A percentile compares a stretch with the other conserved stretches of the same genome.
Conservation (phyloP, 2,329 filamentous ascomycete genomes). For the Beauveria pseudobassiana region DNA sequence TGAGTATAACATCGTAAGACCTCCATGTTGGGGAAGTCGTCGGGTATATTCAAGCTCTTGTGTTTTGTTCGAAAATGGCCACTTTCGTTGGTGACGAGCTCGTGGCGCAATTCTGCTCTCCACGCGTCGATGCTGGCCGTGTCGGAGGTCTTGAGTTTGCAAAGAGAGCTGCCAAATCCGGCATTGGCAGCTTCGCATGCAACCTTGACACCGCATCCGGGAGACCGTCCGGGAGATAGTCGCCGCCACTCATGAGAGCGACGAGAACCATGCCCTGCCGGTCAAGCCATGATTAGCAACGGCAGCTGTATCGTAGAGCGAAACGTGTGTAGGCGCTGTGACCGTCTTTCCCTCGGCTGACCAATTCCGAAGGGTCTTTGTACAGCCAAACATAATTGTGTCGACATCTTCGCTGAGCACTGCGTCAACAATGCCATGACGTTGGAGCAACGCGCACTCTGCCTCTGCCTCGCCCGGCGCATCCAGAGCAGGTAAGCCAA, state of each 20-base stretch:
- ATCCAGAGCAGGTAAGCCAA: slow-evolving; percentile 76
- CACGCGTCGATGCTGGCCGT: slow-evolving; percentile 54
- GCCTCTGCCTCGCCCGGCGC: slow-evolving; percentile 95
- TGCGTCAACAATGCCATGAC: slow-evolving; percentile 76
- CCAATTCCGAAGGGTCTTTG: slow-evolving; percentile 72
- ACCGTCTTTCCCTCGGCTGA: slow-evolving; percentile 60
- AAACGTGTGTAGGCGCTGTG: slow-evolving; percentile 76
- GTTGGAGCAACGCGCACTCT: slow-evolving; percentile 83
- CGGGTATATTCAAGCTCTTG: slow-evolving; percentile 65
- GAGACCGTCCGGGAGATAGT: slow-evolving; percentile 85
- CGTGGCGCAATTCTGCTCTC: slow-evolving; percentile 64
- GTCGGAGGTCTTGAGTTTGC: slow-evolving; percentile 54
- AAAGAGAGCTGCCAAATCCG: slow-evolving; percentile 74
- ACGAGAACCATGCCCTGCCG: slow-evolving; percentile 88
- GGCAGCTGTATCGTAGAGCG: slow-evolving; percentile 62
- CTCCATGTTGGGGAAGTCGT: slow-evolving; percentile 71
- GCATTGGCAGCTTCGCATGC: slow-evolving; percentile 86
- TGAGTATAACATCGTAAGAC: slow-evolving; percentile 82
- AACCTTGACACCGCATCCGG: slow-evolving; percentile 80
- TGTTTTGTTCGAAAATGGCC: slow-evolving; percentile 73
- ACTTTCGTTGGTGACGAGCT: slow-evolving; percentile 77
- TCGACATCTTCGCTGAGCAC: slow-evolving; percentile 96
- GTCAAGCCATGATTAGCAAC: slow-evolving; percentile 56
- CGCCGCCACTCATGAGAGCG: slow-evolving; percentile 89
- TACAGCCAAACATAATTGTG: slow-evolving; percentile 93